phyloP scores from a whole-genome alignment of 352 stramenopile species.

The Nothophytophthora sp. region DNA sequence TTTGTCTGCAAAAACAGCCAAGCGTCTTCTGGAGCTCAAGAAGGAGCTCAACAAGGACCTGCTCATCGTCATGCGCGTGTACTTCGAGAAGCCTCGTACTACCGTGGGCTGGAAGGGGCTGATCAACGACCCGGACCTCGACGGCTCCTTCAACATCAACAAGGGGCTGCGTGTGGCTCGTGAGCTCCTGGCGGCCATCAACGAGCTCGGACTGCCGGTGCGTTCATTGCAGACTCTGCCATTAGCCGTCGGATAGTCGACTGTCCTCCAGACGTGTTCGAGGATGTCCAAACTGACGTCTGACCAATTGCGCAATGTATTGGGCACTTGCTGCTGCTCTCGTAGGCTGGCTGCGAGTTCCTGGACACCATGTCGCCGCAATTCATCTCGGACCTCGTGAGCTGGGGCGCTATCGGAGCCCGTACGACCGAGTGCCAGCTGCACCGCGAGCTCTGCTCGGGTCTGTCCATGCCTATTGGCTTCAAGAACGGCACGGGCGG shows the following conservation, averaged over 20 bases:
- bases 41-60: constrained; percentile 83
- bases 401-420: constrained; percentile 90
- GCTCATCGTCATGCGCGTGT: constrained; percentile 90
- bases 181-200: constrained; percentile 84
- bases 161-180: constrained; percentile 85
- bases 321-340: neutral
- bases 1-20: constrained; percentile 20
- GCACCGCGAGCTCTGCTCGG: constrained; percentile 89
- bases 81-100: constrained; percentile 92
- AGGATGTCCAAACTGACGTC: too few species aligned
- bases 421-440: constrained; percentile 90
- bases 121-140: constrained; percentile 91
- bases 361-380: constrained; percentile 91
- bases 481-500: constrained; percentile 92
- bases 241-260: too few species aligned
- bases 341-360: constrained; percentile 80
- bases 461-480: constrained; percentile 90
- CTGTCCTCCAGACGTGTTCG: too few species aligned
- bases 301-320: too few species aligned
- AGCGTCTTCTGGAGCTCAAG: constrained; percentile 65
- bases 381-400: constrained; percentile 90
- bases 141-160: constrained; percentile 93
- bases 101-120: constrained; percentile 91
- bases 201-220: constrained; percentile 79
- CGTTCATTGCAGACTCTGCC: too few species aligned